These are phyloP conservation scores for Lentinus tigrinus DNA, from an alignment of 768 basidiomycete species.

Conservation along the genomic window DNA sequence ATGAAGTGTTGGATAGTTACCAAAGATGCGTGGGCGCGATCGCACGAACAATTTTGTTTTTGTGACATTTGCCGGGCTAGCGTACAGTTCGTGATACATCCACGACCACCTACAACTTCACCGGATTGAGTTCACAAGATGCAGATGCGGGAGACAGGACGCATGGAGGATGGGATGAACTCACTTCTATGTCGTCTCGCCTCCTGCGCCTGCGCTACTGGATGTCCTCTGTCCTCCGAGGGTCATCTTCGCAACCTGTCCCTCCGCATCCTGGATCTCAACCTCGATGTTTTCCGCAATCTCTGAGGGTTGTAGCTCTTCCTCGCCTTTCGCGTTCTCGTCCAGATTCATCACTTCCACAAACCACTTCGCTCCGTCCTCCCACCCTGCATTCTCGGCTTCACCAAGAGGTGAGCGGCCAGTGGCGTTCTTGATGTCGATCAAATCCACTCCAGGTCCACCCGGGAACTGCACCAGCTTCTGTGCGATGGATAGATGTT, in stretches of 20 bases:
- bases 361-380: conserved; percentile 82
- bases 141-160: neutral
- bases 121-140: neutral
- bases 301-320: conserved; percentile 36
- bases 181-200: neutral
- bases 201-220: neutral
- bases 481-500: conserved; percentile 63
- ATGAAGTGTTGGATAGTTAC: no score
- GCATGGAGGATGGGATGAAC: neutral
- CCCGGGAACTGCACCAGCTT: conserved; percentile 53
- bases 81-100: neutral
- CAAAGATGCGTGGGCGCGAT: no score
- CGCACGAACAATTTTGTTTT: no score
- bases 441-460: conserved; percentile 65
- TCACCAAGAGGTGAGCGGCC: conserved; percentile 79
- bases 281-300: conserved; percentile 53
- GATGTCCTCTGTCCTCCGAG: conserved; percentile 7
- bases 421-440: conserved; percentile 73
- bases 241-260: conserved; percentile 63
- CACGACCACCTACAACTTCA: neutral
- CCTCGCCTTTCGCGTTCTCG: conserved; percentile 39
- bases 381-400: conserved; percentile 77
- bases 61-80: no score
- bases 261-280: conserved; percentile 72
- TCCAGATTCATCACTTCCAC: conserved; percentile 80